A percentile compares a stretch with the other conserved stretches of the same genome.
Evolutionary conservation across 805 yeast genomes (phyloP).

Genomic region (Starmerella potacharoeniae): DNA sequence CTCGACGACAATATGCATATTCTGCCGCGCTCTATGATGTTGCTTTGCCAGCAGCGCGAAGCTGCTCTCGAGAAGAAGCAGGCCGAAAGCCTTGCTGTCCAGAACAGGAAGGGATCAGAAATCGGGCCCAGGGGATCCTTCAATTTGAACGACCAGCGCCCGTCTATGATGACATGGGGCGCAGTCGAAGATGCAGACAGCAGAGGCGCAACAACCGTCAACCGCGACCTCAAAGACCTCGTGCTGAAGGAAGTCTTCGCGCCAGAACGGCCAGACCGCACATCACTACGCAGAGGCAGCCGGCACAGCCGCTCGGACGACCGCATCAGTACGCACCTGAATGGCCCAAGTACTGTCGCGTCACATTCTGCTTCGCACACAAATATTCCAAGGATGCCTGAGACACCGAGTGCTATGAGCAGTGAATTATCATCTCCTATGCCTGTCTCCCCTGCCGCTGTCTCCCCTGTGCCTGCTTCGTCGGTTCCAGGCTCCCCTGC

Average conservation of each 20-base stretch:
- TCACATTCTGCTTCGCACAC: background rate
- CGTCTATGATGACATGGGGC: constrained; percentile 18
- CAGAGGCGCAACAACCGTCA: constrained; percentile 54
- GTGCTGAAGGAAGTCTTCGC: constrained; percentile 66
- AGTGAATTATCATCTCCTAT: background rate
- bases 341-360: background rate
- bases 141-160: constrained; percentile 23
- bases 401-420: background rate
- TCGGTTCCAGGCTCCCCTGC: no score
- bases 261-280: constrained; percentile 25
- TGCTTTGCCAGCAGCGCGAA: constrained; percentile 5
- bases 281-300: background rate
- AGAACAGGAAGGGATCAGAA: background rate
- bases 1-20: constrained; percentile 87
- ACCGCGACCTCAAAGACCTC: constrained; percentile 57
- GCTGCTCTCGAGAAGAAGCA: background rate
- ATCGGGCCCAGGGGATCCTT: constrained; percentile 19
- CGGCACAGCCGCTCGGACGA: background rate
- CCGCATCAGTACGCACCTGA: background rate
- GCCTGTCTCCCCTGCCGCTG: background rate
- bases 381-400: background rate
- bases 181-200: constrained; percentile 5
- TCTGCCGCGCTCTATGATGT: constrained; percentile 58
- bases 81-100: background rate
- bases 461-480: no score